Base-by-base conservation (phyloP, 345 rosid species). In the Aegle marmelos region DNA sequence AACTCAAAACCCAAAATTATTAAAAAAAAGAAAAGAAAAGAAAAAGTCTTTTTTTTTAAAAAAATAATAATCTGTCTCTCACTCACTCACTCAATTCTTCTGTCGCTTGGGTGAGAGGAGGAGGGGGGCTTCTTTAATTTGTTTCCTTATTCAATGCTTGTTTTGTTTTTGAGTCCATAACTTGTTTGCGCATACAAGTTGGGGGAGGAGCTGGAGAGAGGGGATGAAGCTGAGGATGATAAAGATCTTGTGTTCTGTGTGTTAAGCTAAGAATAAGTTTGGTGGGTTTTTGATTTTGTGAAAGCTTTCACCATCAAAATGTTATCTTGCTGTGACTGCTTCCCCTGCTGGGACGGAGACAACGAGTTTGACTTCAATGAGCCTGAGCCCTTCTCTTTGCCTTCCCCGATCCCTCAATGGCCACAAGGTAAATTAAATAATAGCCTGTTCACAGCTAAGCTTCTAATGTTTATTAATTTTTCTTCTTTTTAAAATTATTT, bases 401-500 rank as follows among this genome's bases (percentile, higher is more conserved):
- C 95, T 69, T 81, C 90, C 50, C 85, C 92, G 11, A 76, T 92
- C 76, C 97, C 97, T 33, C 33, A 83, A 39, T 92, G 95, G 95
- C 95, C 97, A 75, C 83, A 82, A 83, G 97, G 97, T 92, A 81
- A 59, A 25, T 67, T 53, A 1, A 11, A 21, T 70, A 45, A 3
- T 45, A 0, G 5, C 1, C 50, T 13, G 50, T 5, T 21, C 59
- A 6, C 8, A 48, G 9, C 0, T 48, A 31, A 17, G 14, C 10
- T 48, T 61, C 2, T 45, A 45, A 41, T 41, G 21, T 45, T 63
- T 4, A 62, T 75, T 62, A 6, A 22, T 33, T 21, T n/a, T n/a
- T 65, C 24, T 24, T 14, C 10, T 24, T 22, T 19, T 7, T 8
- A 2, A 14, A 24, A 3, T 14, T 58, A 7, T 13, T 62, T 48